Base-by-base conservation (phyloP, 257 asterid species). In the Plantago major region DNA sequence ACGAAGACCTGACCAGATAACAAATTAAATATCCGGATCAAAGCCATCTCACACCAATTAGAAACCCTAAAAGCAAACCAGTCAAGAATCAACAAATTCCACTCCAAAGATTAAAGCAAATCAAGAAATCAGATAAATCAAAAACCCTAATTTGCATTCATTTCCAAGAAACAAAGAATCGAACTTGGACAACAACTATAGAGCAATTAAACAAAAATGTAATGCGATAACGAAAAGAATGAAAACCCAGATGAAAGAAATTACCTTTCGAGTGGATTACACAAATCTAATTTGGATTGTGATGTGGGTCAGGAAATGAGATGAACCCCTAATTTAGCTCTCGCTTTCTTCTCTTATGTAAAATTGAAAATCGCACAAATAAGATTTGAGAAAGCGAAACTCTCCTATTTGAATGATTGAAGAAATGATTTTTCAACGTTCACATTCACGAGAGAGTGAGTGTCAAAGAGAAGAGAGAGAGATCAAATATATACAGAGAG, bases 341-440 rank as follows among this genome's bases (percentile, higher is more conserved):
- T 63, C 66, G 19, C 65, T 71, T 78, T 76, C 69, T 52, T 72
- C 78, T 55, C 37, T 9, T 65, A 50, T 46, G 55, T 63, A 62
- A 58, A 65, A 52, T 15, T 15, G 6, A 49, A 55, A 46, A 66
- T 54, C 14, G 66, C 71, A 66, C 75, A 55, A 72, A 61, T 46
- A 58, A 77, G 63, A 22, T 61, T 65, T 68, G 64, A 38, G 78
- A 78, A 62, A 68, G 71, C 64, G 80, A 78, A 42, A 58, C 67
- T 60, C 62, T 38, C 73, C 30, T 62, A 54, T 30, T 40, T 57
- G 54, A 67, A 60, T 67, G 74, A 71, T 71, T 71, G 71, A 60
- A 19, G 60, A 68, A 49, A 68, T 71, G 78, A 71, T 64, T 73
- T 73, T 60, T 57, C 66, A 64, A 60, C 19, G 64, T 60, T 26